A percentile compares a stretch with the other conserved stretches of the same genome.
These are phyloP conservation scores for Colletotrichum musicola DNA, from an alignment of 2,329 filamentous ascomycete genomes.

Conservation along the genomic window DNA sequence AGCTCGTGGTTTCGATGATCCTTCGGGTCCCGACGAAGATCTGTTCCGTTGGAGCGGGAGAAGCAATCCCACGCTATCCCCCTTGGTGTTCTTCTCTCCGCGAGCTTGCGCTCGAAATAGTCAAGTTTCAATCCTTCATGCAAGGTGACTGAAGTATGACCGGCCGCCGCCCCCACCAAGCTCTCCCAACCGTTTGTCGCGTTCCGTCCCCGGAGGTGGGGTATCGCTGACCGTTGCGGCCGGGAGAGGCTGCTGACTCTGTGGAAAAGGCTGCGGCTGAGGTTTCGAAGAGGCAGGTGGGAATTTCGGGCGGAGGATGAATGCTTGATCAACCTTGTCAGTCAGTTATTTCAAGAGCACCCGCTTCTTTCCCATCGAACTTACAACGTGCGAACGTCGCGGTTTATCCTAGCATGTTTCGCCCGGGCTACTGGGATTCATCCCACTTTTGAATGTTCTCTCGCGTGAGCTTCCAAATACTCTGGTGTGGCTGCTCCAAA, in stretches of 20 bases:
- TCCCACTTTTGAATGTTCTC: not conserved
- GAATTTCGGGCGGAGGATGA: not conserved
- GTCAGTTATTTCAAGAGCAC: not conserved
- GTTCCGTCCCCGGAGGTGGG: not conserved
- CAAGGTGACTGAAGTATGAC: not conserved
- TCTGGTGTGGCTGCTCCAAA: not conserved
- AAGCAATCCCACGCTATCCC: not conserved
- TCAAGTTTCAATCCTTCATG: not conserved
- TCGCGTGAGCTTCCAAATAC: not conserved
- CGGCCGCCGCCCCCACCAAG: not conserved
- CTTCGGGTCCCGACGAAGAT: not conserved
- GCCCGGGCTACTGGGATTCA: not conserved
- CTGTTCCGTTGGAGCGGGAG: not conserved
- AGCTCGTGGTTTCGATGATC: not conserved
- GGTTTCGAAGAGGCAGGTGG: not conserved
- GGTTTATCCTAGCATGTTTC: not conserved
- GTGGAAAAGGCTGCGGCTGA: not conserved
- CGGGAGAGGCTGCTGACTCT: not conserved
- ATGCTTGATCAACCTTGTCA: not conserved
- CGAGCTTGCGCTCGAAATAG: not conserved
- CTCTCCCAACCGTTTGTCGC: not conserved
- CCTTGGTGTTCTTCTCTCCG: not conserved
- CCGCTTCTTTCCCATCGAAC: not conserved
- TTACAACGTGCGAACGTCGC: not conserved
- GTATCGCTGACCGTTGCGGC: not conserved